phyloP scores from a whole-genome alignment of 306 rosid species.

The Quercus wislizeni region DNA sequence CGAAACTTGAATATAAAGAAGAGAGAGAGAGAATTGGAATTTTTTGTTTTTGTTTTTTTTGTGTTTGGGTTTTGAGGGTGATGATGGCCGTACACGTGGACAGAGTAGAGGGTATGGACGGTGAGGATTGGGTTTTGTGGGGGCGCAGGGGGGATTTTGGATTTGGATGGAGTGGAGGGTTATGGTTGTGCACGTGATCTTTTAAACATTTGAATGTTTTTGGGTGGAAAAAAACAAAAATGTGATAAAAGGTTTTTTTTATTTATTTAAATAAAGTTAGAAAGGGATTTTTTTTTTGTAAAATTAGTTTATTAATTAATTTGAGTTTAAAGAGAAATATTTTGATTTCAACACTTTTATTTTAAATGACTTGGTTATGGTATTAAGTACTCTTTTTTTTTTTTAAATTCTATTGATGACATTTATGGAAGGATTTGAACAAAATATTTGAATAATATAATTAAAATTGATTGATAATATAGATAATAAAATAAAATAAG shows the following conservation, averaged over 20 bases:
- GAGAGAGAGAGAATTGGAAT: slow-evolving; percentile 17
- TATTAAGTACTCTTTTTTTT: too few species aligned
- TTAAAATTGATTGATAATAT: too few species aligned
- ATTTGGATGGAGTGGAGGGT: neutral
- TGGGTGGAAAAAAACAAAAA: neutral
- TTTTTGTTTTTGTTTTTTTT: slow-evolving; percentile 17
- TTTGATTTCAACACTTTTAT: too few species aligned
- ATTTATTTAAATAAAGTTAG: too few species aligned
- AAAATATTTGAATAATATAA: too few species aligned
- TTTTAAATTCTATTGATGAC: too few species aligned
- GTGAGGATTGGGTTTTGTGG: neutral
- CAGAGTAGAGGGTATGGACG: rapidly evolving
- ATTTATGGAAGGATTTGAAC: too few species aligned
- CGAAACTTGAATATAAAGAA: slow-evolving; percentile 69
- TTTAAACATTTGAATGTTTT: slow-evolving; percentile 46
- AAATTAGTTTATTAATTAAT: too few species aligned
- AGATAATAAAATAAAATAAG: too few species aligned
- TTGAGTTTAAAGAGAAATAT: too few species aligned
- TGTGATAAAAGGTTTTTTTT: neutral
- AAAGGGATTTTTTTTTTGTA: too few species aligned
- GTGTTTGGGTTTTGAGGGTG: neutral
- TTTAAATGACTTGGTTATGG: too few species aligned
- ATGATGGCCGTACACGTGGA: slow-evolving; percentile 28
- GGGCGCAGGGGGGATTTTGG: neutral
- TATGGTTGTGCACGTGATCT: slow-evolving; percentile 20